Percentiles rank a stretch among this genome's conserved stretches.
These are phyloP conservation scores for Nematocida sp. DNA, from an alignment of 371 early-diverging fungal genomes.

Conservation along the genomic window DNA sequence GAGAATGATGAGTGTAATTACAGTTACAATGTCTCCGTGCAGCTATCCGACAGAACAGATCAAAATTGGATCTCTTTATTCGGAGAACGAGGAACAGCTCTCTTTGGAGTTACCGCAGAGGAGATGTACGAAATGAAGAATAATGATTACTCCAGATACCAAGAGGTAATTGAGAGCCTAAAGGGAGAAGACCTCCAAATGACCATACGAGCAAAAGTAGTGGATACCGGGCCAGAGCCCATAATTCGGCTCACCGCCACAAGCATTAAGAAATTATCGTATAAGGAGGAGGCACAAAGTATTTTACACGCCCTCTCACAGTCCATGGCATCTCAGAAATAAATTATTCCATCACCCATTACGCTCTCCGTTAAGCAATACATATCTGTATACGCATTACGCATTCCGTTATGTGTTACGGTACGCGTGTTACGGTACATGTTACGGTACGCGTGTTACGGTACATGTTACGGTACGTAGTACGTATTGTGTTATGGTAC, in stretches of 20 bases:
- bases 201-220: constrained; percentile 3
- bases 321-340: no score
- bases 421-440: no score
- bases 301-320: neutral
- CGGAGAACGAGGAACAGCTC: constrained; percentile 72
- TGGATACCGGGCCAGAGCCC: constrained; percentile 16
- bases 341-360: no score
- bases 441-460: no score
- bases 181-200: constrained; percentile 1
- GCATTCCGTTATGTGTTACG: no score
- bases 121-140: constrained; percentile 46
- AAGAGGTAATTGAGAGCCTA: neutral
- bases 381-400: no score
- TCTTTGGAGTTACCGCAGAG: constrained; percentile 72
- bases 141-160: constrained; percentile 18
- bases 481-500: no score
- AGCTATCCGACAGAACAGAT: constrained; percentile 74
- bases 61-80: constrained; percentile 76
- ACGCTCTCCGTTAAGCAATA: no score
- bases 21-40: constrained; percentile 69
- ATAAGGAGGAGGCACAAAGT: constrained; percentile 5
- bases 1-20: constrained; percentile 71
- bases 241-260: constrained; percentile 11
- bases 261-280: neutral
- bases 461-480: no score